Base-by-base conservation (phyloP, 257 asterid genomes). In the Plantago major region DNA sequence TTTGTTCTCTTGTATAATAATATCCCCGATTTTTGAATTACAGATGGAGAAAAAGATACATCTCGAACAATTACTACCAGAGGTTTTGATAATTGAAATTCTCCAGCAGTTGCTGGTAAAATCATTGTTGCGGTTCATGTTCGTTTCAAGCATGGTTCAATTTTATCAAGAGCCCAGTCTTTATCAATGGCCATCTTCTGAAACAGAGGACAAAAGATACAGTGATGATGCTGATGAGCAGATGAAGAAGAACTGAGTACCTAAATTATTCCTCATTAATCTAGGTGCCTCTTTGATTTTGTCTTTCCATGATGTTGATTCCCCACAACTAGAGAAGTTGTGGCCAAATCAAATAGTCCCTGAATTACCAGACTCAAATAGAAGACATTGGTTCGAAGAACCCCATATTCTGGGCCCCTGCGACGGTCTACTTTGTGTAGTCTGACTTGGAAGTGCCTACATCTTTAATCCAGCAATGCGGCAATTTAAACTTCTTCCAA, bases 381-480 rank as follows among this genome's bases (percentile, higher is more conserved):
- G 7, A 33, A 1, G 5, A 5, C 40, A 33, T 33, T 33, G 40
- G 40, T 33, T 1, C 40, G 3, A 4, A 33, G 40, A 33, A 33
- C 40, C 40, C 40, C 40, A 33, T 33, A 33, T 33, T 33, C 3
- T 16, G 10, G 50, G 60, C 5, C 15, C 66, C 1, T 67, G 53
- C 46, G 62, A 55, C 7, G 62, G 67, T 14, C 42, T 67, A 30
- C 14, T 57, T 11, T 18, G 45, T 15, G 14, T 56, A 11, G 10
- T 13, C 3, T 0, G 13, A 18, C 0, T 7, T 6, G 3, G 11
- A 1, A n/a, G 5, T 10, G 45, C 55, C 9, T 28, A 55, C 10
- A 19, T 63, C 13, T 49, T 38, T 15, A 73, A 73, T 40, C 70
- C 70, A 0, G 57, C 63, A 0, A 28, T 45, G 1, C 46, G 56